Evolutionary conservation across 768 basidiomycete genomes (phyloP), one percentile per base, ranked within the genome.

Genomic region (Glaciozyma martinii): DNA sequence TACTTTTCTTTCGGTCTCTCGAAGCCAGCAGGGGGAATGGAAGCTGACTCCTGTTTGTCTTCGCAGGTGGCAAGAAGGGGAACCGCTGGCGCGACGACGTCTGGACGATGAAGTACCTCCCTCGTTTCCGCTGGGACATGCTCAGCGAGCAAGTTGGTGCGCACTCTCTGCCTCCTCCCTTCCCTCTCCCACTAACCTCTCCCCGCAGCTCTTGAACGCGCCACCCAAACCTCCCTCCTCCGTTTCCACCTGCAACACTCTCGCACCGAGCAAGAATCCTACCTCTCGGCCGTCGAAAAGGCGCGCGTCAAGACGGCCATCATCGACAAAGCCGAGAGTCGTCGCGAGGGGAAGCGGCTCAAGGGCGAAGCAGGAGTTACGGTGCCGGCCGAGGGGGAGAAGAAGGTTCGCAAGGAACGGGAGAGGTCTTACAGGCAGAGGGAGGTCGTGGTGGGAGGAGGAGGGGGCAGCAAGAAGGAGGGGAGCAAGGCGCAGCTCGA

Each of bases 91-190:
- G 90, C 75, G 94, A 98, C 74, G 95, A 99, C 70, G 85, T 99
- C 12, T 99, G 95, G 95, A 97, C 95, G 62, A 94, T 98, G 91
- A 94, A 94, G 75, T 99, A 99, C 76, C 79, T 99, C 2, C 93
- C 93, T 13, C 88, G 85, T 73, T 99, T 98, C 81, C 95, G 93
- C 73, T 99, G 95, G 95, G 85, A 88, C 77, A 95, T 95, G 94
- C 80, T 99, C 64, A 93, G 90, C 9, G 95, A 98, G 77, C 94
- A 97, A 82, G 86, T 99, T 71, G 91, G 94, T 94, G 75, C 76
- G 92, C 82, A 46, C n/a, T 43, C 8, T 32, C 32, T n/a, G n/a
- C n/a, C 10, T 25, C 42, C 46, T 55, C 30, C 47, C 16, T 53
- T 18, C 37, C 55, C 40, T 27, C 40, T 19, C 60, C 67, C 50